Base-by-base conservation (phyloP, 768 basidiomycete species). In the Amanita pallidorosea region DNA sequence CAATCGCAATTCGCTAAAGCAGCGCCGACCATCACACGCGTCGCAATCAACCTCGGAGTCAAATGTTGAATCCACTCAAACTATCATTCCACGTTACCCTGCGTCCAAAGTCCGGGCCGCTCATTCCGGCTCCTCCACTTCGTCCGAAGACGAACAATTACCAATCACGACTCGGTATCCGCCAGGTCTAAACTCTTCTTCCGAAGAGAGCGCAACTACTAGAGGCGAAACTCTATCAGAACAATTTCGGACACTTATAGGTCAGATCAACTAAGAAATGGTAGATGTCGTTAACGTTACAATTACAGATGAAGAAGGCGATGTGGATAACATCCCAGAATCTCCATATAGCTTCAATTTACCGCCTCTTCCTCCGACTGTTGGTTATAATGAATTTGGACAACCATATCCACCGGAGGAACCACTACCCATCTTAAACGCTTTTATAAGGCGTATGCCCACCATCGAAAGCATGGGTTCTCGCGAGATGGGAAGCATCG, bases 401-500 rank as follows among this genome's bases (percentile, higher is more conserved):
- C 61, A 65, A 22, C 72, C 72, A 3, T 73, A 72, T 56, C 68
- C 68, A 17, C 67, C 71, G 18, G 77, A 77, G 35, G 71, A 75
- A 51, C 71, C 75, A 48, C 68, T 87, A 27, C 73, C 72, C 5
- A 71, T 88, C 45, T 67, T 89, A 50, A 83, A 85, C 48, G 70
- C 75, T 20, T 76, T 71, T 57, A 73, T 88, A 40, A 71, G 75
- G 47, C 82, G 87, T 35, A 87, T 89, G 86, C 81, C 85, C 17
- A 88, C 87, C 25, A 88, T 88, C 54, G 85, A 88, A 61, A 81
- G 79, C 38, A 71, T 88, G 62, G 85, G 84, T 36, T 84, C 81
- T 15, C 73, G 76, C 46, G 86, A 89, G 54, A 53, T 69, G 45
- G 64, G 61, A 35, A 67, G 65, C 53, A 61, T 67, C 44, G 56